phyloP scores from a whole-genome alignment of 2,329 filamentous ascomycete species.

The Ophiostoma novo-ulmi region DNA sequence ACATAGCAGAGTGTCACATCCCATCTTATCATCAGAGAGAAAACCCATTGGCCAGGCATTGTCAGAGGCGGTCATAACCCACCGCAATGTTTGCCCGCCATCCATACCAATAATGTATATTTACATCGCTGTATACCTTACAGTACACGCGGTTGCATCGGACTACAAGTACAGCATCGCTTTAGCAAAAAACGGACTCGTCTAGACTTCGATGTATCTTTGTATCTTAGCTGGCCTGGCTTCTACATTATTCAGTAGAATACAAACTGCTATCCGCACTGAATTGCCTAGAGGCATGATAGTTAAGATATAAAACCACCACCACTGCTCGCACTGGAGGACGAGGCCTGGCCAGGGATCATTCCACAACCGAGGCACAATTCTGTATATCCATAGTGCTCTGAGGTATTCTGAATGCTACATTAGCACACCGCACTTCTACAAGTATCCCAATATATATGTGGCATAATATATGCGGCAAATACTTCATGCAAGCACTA shows the following conservation, averaged over 20 bases:
- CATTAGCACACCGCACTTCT: not conserved
- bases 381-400: not conserved
- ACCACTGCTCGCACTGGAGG: not conserved
- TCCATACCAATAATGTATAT: not conserved
- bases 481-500: not conserved
- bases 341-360: not conserved
- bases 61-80: not conserved
- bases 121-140: not conserved
- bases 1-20: not conserved
- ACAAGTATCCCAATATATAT: not conserved
- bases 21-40: not conserved
- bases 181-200: not conserved
- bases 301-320: not conserved
- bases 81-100: not conserved
- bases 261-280: not conserved
- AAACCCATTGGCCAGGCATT: not conserved
- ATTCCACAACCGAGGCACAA: not conserved
- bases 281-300: not conserved
- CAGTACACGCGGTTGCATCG: not conserved
- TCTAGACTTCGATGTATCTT: not conserved
- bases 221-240: not conserved
- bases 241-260: not conserved
- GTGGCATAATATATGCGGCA: not conserved
- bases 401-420: not conserved
- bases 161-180: not conserved